Base-by-base conservation (phyloP, 345 rosid genomes). In the Zanthoxylum bungeanum region DNA sequence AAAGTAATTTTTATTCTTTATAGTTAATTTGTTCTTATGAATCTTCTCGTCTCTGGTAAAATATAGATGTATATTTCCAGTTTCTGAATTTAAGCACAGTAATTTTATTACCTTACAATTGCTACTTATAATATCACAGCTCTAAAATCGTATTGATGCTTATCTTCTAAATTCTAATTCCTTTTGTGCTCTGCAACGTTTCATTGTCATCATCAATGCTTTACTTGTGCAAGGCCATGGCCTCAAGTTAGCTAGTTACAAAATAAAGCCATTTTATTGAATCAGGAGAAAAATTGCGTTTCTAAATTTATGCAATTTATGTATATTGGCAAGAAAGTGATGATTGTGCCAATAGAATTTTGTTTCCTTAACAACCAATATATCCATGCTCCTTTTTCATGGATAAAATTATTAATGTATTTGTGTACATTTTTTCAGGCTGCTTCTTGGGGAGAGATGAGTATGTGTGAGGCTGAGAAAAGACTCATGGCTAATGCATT, bases 401-500 rank as follows among this genome's bases (percentile, higher is more conserved):
- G 12, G 42, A 33, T 59, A 8, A 2, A 37, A 64, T 22, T 51
- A n/a, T 68, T 64, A 22, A 25, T 12, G 47, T 25, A 22, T 51
- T 39, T 30, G 27, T 68, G 44, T 9, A n/a, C 22, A 17, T 19
- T 22, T 14, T 55, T 72, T 74, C 84, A 90, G 97, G 79, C 75
- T 57, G 98, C 85, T 60, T 86, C 82, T 66, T 92, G 99, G 99
- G 99, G 99, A 77, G 83, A 59, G 81, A 91, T 88, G 97, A 95
- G 97, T 53, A 91, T 91, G 98, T 85, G 91, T 44, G 98, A 95
- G 40, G 98, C 97, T 21, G 98, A 95, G 81, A 89, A 93, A 73
- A 87, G 99, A 56, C 97, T 95, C 58, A 47, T 91, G 3, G 97
- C 96, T 33, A 95, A 92, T 21, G 99, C 98, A 22, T 73, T 95